Conservation (phyloP, 1,284 basidiomycete genomes). For the Chondrostereum purpureum region DNA sequence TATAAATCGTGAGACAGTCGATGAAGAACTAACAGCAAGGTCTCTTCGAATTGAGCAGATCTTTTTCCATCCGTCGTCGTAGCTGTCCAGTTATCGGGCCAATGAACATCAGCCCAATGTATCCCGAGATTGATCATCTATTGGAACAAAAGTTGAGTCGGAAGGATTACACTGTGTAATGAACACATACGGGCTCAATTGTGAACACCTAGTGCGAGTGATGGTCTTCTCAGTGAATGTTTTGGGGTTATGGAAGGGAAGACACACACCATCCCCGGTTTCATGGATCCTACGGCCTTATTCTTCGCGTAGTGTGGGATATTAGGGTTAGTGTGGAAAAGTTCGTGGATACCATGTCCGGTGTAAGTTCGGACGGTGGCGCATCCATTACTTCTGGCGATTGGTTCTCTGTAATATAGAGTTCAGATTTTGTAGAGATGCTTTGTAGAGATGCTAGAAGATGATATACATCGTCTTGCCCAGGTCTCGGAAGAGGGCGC, state of each 20-base stretch:
- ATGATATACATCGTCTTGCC: slow-evolving; percentile 64
- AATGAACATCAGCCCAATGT: slow-evolving; percentile 67
- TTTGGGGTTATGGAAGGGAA: slow-evolving; percentile 1
- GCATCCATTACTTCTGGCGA: slow-evolving; percentile 76
- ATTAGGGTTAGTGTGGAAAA: slow-evolving; percentile 74
- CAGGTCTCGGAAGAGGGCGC: slow-evolving; percentile 78
- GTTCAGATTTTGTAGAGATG: slow-evolving; percentile 12
- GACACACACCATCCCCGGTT: slow-evolving; percentile 67
- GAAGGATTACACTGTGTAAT: slow-evolving; percentile 9
- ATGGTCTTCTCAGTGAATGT: slow-evolving; percentile 3
- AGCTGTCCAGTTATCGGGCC: slow-evolving; percentile 93
- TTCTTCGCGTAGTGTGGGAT: slow-evolving; percentile 86
- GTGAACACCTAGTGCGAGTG: slow-evolving; percentile 49
- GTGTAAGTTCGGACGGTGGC: slow-evolving; percentile 84
- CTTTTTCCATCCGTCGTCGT: slow-evolving; percentile 84
- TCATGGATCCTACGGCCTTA: slow-evolving; percentile 79
- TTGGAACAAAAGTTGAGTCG: slow-evolving; percentile 5
- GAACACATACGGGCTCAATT: slow-evolving; percentile 66
- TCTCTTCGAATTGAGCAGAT: slow-evolving; percentile 96
- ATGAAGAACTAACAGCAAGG: slow-evolving; percentile 57
- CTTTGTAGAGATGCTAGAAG: neutral
- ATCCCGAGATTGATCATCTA: slow-evolving; percentile 91
- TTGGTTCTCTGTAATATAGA: slow-evolving; percentile 58
- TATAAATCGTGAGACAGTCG: slow-evolving; percentile 13
- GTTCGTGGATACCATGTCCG: slow-evolving; percentile 84